phyloP scores from a whole-genome alignment of 2,329 filamentous ascomycete species.

The Hymenoscyphus occultus region DNA sequence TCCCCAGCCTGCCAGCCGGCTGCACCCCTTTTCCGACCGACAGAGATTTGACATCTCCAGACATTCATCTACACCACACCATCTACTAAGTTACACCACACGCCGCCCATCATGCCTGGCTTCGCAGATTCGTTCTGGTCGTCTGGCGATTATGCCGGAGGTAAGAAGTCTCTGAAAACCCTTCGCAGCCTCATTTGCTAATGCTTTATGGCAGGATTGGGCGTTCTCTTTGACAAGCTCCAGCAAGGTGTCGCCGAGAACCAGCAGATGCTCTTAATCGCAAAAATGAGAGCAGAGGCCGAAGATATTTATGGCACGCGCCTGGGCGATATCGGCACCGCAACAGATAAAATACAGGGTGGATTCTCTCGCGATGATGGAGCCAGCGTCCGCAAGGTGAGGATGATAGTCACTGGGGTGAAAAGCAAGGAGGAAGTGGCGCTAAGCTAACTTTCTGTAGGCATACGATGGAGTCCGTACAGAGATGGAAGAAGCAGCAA shows the following conservation, averaged over 20 bases:
- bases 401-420: slow-evolving; percentile 45
- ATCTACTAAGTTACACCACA: slow-evolving; percentile 13
- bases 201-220: slow-evolving; percentile 57
- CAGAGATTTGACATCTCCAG: background rate
- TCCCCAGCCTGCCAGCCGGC: background rate
- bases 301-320: slow-evolving; percentile 85
- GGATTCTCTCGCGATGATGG: slow-evolving; percentile 92
- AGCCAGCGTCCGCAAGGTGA: slow-evolving; percentile 96
- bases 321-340: slow-evolving; percentile 76
- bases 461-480: slow-evolving; percentile 90
- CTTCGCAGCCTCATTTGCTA: slow-evolving; percentile 14
- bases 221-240: slow-evolving; percentile 92
- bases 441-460: slow-evolving; percentile 47
- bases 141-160: slow-evolving; percentile 84
- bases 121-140: slow-evolving; percentile 99
- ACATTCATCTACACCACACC: slow-evolving; percentile 6
- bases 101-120: slow-evolving; percentile 64
- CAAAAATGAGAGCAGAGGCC: slow-evolving; percentile 90
- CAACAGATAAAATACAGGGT: slow-evolving; percentile 75
- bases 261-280: slow-evolving; percentile 86
- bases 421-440: background rate
- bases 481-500: slow-evolving; percentile 88
- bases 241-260: slow-evolving; percentile 96
- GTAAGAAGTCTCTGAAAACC: slow-evolving; percentile 45
- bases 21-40: background rate